These are phyloP conservation scores for Nematocida sp. DNA, from an alignment of 371 early-diverging fungal species.

Conservation along the genomic window DNA sequence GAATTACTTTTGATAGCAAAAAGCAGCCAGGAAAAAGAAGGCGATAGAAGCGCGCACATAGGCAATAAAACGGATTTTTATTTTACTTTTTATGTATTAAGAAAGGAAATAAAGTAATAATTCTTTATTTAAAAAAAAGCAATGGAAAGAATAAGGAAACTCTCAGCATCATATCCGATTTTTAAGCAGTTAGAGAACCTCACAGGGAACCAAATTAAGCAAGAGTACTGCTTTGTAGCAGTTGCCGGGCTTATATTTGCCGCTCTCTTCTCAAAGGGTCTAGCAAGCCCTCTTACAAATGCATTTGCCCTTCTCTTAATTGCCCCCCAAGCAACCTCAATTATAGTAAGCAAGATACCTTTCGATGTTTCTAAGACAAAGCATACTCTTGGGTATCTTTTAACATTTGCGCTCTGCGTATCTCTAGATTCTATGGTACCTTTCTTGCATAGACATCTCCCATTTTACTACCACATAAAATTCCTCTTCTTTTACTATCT, in stretches of 20 bases:
- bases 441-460: slow-evolving; percentile 45
- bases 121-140: slow-evolving; percentile 53
- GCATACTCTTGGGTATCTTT: slow-evolving; percentile 59
- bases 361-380: slow-evolving; percentile 48
- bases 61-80: no score
- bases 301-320: slow-evolving; percentile 16
- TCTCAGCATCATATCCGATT: slow-evolving; percentile 57
- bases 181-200: slow-evolving; percentile 54
- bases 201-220: slow-evolving; percentile 45
- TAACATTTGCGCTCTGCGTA: slow-evolving; percentile 51
- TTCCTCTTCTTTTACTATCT: slow-evolving; percentile 58
- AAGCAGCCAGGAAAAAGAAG: not conserved
- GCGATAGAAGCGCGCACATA: no score
- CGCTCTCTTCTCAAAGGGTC: slow-evolving; percentile 17
- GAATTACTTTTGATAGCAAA: slow-evolving; percentile 4
- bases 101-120: slow-evolving; percentile 4
- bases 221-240: slow-evolving; percentile 58
- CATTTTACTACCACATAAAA: slow-evolving; percentile 61
- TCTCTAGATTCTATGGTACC: slow-evolving; percentile 50
- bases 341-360: slow-evolving; percentile 50
- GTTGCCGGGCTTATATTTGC: slow-evolving; percentile 28
- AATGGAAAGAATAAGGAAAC: slow-evolving; percentile 63
- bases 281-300: slow-evolving; percentile 39
- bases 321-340: not conserved
- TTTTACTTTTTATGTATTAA: no score